These are phyloP conservation scores for Fusarium multiceps DNA, from an alignment of 2,329 filamentous ascomycete species.

Conservation along the genomic window DNA sequence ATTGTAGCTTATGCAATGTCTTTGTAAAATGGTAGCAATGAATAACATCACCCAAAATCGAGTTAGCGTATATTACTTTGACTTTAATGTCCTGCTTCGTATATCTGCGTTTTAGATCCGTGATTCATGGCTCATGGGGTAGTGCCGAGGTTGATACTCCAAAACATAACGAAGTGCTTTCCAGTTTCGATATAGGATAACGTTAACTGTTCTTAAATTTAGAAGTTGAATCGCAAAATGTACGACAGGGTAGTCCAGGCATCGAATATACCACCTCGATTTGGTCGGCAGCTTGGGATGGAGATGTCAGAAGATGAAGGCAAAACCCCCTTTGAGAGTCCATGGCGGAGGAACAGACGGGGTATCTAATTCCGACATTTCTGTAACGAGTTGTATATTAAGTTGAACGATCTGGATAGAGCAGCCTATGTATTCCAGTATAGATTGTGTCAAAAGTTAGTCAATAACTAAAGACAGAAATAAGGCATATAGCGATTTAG, in stretches of 20 bases:
- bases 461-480: too few species aligned
- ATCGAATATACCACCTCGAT: too few species aligned
- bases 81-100: neutral
- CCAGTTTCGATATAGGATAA: neutral
- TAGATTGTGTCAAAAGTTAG: too few species aligned
- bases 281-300: too few species aligned
- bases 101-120: neutral
- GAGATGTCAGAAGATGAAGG: constrained; percentile 14
- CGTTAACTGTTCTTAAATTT: neutral
- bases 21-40: neutral
- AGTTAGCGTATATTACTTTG: neutral
- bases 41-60: neutral
- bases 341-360: too few species aligned
- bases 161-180: neutral
- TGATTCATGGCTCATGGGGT: neutral
- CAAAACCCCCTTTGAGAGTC: too few species aligned
- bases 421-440: too few species aligned
- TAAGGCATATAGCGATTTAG: too few species aligned
- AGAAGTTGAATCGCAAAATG: neutral
- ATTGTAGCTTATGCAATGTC: neutral
- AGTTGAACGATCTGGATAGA: too few species aligned
- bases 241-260: too few species aligned
- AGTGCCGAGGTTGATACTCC: neutral
- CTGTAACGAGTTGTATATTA: too few species aligned
- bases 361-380: too few species aligned